phyloP scores from a whole-genome alignment of 1,284 basidiomycete species.

The Vanrija sp. region DNA sequence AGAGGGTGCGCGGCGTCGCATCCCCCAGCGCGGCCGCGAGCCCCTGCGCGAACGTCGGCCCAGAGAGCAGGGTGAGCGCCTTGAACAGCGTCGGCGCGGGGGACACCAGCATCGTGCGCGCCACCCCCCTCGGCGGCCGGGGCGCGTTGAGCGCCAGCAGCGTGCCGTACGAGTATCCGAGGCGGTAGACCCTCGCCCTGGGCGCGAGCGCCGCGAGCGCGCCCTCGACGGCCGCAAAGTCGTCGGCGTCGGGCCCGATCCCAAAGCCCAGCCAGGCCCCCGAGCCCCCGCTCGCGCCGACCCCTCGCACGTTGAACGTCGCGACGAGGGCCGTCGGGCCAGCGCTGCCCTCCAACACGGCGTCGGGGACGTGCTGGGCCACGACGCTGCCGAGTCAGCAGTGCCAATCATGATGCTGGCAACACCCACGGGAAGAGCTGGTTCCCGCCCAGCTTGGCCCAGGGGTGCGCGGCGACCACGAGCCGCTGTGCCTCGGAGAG shows the following conservation, averaged over 20 bases:
- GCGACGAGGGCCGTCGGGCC: constrained; percentile 22
- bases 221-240: constrained; percentile 34
- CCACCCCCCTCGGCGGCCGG: constrained; percentile 5
- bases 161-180: constrained; percentile 42
- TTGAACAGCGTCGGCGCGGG: constrained; percentile 36
- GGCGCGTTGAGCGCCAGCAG: constrained; percentile 24
- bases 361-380: constrained; percentile 21
- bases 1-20: constrained; percentile 5
- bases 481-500: constrained; percentile 17
- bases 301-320: constrained; percentile 39
- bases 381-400: constrained; percentile 23
- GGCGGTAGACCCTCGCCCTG: constrained; percentile 9
- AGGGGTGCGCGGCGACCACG: constrained; percentile 41
- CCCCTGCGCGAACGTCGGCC: constrained; percentile 20
- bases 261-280: constrained; percentile 26
- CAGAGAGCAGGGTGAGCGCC: constrained; percentile 23
- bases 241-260: constrained; percentile 22
- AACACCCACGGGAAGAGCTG: constrained; percentile 40
- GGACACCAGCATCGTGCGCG: constrained; percentile 32
- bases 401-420: background rate
- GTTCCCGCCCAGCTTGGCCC: constrained; percentile 39
- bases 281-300: constrained; percentile 29
- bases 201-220: constrained; percentile 18
- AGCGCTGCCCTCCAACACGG: constrained; percentile 8
- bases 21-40: constrained; percentile 9